Conservation (phyloP, 169 alveolate species). For the Plasmodium berghei region DNA sequence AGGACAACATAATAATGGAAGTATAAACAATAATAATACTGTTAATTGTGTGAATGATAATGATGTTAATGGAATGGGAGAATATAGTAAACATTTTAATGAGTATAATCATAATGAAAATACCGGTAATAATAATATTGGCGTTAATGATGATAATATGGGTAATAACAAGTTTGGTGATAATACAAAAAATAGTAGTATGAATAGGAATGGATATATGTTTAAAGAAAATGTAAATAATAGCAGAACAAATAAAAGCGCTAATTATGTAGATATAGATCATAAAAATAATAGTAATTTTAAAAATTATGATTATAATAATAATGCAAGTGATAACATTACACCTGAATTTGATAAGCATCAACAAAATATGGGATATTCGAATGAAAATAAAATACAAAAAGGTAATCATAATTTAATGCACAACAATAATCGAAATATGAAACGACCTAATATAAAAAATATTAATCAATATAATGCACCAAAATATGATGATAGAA, state of each 20-base stretch:
- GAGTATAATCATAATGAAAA: slow-evolving; percentile 4
- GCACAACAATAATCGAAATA: background rate
- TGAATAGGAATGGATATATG: background rate
- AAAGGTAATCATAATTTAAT: background rate
- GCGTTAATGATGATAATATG: background rate
- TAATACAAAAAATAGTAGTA: background rate
- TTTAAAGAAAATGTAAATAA: background rate
- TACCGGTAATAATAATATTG: background rate
- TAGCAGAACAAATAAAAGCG: background rate
- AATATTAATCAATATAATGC: background rate
- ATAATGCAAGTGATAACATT: background rate
- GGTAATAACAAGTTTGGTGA: background rate
- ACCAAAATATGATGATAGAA: slow-evolving; percentile 7
- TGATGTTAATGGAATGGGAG: background rate
- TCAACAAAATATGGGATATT: no score
- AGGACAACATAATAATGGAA: background rate
- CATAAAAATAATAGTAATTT: slow-evolving; percentile 14
- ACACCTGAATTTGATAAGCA: no score
- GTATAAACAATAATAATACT: background rate
- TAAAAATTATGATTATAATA: slow-evolving; percentile 7
- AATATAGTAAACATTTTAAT: background rate
- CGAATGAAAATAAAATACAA: background rate
- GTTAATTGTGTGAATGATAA: background rate
- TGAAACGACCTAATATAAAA: background rate
- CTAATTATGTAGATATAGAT: background rate